Conservation (phyloP, 768 basidiomycete genomes). For the Trametes cubensis region DNA sequence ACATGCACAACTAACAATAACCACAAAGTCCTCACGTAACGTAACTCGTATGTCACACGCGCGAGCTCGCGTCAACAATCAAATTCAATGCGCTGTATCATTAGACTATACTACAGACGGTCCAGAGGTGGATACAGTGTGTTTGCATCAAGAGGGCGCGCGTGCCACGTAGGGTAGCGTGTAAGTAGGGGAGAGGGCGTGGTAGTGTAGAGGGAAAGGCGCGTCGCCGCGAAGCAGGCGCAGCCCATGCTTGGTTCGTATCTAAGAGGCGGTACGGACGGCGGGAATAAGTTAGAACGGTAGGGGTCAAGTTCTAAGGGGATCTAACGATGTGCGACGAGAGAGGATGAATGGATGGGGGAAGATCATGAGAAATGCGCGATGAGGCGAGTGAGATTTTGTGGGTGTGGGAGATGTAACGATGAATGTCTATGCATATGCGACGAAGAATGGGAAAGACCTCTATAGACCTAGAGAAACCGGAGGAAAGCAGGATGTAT, state of each 20-base stretch:
- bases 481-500: not conserved
- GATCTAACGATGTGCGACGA: not conserved
- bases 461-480: not conserved
- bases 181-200: not conserved
- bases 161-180: not conserved
- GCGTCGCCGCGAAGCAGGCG: not conserved
- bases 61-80: no score
- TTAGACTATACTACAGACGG: constrained; percentile 18
- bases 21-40: no score
- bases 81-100: constrained; percentile 12
- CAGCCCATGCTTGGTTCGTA: no score
- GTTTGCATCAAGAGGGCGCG: not conserved
- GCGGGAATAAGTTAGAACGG: constrained; percentile 15
- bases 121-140: constrained; percentile 14
- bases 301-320: not conserved
- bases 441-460: not conserved
- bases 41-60: no score
- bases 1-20: no score
- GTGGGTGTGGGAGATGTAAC: not conserved
- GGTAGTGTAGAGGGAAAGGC: not conserved
- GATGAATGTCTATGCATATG: not conserved
- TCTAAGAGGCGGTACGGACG: not conserved
- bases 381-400: not conserved
- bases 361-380: not conserved
- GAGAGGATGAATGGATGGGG: not conserved